These are phyloP conservation scores for Globisporangium echinulatum DNA, from an alignment of 352 stramenopile species.

Conservation along the genomic window DNA sequence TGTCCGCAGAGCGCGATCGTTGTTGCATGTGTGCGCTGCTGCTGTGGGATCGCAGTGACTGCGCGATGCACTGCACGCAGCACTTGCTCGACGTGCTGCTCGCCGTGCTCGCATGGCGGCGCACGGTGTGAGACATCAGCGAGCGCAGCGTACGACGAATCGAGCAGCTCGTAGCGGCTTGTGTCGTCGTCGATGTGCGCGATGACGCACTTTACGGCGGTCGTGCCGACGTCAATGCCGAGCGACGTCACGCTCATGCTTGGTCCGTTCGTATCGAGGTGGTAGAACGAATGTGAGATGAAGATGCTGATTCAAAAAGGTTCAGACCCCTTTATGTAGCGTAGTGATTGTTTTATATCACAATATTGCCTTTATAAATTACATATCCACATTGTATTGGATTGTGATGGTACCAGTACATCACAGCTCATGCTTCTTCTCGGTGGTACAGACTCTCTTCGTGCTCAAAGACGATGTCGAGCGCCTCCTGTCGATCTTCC, in stretches of 20 bases:
- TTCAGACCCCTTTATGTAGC: background rate
- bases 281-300: background rate
- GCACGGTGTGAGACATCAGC: slow-evolving; percentile 19
- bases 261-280: background rate
- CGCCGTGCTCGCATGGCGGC: slow-evolving; percentile 10
- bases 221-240: slow-evolving; percentile 73
- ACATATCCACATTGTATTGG: background rate
- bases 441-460: slow-evolving; percentile 11
- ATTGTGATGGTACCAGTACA: background rate
- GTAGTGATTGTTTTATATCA: no score
- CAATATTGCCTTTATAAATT: background rate
- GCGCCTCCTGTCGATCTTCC: slow-evolving; percentile 9
- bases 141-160: slow-evolving; percentile 27
- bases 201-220: slow-evolving; percentile 67
- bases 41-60: slow-evolving; percentile 24
- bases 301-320: background rate
- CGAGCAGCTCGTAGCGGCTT: slow-evolving; percentile 18
- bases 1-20: slow-evolving; percentile 70
- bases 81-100: slow-evolving; percentile 45
- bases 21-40: slow-evolving; percentile 16
- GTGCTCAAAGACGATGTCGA: slow-evolving; percentile 7
- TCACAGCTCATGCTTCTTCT: slow-evolving; percentile 1
- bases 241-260: slow-evolving; percentile 9
- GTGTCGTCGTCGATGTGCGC: slow-evolving; percentile 20
- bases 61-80: slow-evolving; percentile 34